phyloP scores from a whole-genome alignment of 129 eudicot species.

The sunflower (Helianthus annuus) region DNA sequence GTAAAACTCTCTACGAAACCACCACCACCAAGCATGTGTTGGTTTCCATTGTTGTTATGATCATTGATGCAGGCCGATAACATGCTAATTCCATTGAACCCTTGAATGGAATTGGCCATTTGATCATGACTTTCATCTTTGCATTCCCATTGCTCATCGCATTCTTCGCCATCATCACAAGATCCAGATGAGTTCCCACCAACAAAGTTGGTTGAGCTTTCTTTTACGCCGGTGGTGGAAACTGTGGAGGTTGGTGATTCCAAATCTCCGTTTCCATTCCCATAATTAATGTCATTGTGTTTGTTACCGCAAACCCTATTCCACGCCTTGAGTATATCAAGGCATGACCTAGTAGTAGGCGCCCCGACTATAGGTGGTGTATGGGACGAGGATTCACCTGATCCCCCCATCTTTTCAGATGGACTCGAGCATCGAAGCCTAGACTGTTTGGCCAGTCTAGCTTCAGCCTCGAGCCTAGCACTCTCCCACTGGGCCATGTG shows the following conservation, averaged over 20 bases:
- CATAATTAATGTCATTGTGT: conserved; percentile 19
- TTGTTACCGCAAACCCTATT: conserved; percentile 41
- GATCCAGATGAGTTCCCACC: conserved; percentile 50
- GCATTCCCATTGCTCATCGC: conserved; percentile 49
- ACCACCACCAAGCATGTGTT: conserved; percentile 32
- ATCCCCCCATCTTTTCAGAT: conserved; percentile 13
- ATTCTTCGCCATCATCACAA: conserved; percentile 54
- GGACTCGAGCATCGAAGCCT: conserved; percentile 48
- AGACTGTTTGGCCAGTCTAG: conserved; percentile 74
- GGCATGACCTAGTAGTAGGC: conserved; percentile 40
- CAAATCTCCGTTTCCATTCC: conserved; percentile 38
- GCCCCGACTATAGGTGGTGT: conserved; percentile 9
- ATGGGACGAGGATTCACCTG: conserved; percentile 13
- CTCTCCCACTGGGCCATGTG: conserved; percentile 99
- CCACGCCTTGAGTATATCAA: conserved; percentile 80
- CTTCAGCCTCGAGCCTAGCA: conserved; percentile 97
- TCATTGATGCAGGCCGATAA: neutral
- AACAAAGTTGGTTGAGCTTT: conserved; percentile 45
- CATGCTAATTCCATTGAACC: conserved; percentile 19
- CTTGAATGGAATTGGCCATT: conserved; percentile 11
- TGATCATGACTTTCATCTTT: conserved; percentile 41
- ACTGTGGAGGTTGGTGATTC: conserved; percentile 86
- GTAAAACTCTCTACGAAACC: conserved; percentile 78
- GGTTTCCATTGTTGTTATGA: conserved; percentile 7
- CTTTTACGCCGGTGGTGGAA: conserved; percentile 45